These are phyloP conservation scores for Chrysoporthe cubensis DNA, from an alignment of 2,329 filamentous ascomycete species.

Conservation along the genomic window DNA sequence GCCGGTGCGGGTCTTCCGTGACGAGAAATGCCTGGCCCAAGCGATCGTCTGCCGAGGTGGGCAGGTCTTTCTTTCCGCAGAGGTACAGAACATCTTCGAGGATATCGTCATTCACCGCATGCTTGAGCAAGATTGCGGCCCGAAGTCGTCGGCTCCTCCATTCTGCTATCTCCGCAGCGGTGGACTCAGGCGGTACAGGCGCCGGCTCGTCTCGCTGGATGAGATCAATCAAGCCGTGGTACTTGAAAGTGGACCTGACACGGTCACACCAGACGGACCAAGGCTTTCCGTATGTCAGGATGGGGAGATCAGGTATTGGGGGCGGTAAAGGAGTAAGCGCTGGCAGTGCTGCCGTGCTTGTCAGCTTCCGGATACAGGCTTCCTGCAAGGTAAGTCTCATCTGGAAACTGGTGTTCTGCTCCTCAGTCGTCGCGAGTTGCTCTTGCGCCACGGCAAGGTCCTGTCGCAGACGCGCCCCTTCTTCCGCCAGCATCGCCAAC, in stretches of 20 bases:
- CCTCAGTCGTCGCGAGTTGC: slow-evolving; percentile 11
- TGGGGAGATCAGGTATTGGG: slow-evolving; percentile 20
- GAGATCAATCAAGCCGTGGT: slow-evolving; percentile 25
- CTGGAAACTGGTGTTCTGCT: slow-evolving; percentile 11
- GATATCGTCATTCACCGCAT: slow-evolving; percentile 27
- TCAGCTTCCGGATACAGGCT: slow-evolving; percentile 8
- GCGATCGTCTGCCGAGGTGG: not conserved
- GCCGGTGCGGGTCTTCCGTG: slow-evolving; percentile 18
- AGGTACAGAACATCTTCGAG: slow-evolving; percentile 25
- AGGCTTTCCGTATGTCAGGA: slow-evolving; percentile 21
- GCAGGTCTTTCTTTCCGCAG: slow-evolving; percentile 6
- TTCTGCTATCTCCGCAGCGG: slow-evolving; percentile 4
- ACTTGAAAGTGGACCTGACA: slow-evolving; percentile 22
- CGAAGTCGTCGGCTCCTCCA: slow-evolving; percentile 20
- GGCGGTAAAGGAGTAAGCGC: not conserved
- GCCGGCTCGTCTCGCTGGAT: slow-evolving; percentile 18
- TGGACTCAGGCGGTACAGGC: slow-evolving; percentile 3
- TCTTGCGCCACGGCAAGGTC: slow-evolving; percentile 7
- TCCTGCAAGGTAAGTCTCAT: not conserved
- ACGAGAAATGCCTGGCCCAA: not conserved
- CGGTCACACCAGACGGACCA: slow-evolving; percentile 22
- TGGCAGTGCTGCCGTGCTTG: not conserved
- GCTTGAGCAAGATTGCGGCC: slow-evolving; percentile 20
- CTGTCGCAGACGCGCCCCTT: slow-evolving; percentile 11
- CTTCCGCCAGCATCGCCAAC: not conserved